phyloP scores from a whole-genome alignment of 169 alveolate species.

The Toxoplasma gondii region DNA sequence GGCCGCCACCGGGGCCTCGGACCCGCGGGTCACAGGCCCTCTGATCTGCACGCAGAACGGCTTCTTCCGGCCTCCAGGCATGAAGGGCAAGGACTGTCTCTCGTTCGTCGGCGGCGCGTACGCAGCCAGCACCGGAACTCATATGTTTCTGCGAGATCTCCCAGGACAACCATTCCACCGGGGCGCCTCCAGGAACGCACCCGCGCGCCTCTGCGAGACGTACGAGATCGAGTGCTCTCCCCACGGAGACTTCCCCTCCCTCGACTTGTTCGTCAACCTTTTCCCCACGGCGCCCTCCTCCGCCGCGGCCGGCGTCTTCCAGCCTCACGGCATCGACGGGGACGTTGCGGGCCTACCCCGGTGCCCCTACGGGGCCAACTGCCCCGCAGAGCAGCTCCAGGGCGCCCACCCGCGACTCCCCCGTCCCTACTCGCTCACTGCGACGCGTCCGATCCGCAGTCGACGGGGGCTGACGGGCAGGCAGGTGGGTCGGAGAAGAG shows the following conservation, averaged over 20 bases:
- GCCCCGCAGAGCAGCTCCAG: not conserved
- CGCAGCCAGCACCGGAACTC: not conserved
- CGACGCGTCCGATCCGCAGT: not conserved
- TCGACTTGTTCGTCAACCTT: not conserved
- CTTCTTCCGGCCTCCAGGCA: not conserved
- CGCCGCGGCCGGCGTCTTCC: not conserved
- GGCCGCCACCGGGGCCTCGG: not conserved
- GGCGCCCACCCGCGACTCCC: not conserved
- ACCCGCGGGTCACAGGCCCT: not conserved
- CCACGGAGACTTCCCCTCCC: not conserved
- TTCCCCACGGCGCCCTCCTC: not conserved
- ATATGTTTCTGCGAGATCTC: not conserved
- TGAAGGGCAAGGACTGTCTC: not conserved
- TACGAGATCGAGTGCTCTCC: not conserved
- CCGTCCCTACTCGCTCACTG: not conserved
- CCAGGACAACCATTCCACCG: not conserved
- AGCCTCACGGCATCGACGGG: not conserved
- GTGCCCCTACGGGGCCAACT: not conserved
- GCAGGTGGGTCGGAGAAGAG: not conserved
- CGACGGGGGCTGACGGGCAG: not conserved
- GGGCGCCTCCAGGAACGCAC: not conserved
- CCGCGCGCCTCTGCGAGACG: not conserved
- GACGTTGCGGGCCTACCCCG: not conserved
- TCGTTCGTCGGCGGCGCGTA: conserved; percentile 7
- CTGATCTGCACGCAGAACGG: not conserved